Conservation (phyloP, 208 protist species). For the Trypanosoma lewisi region DNA sequence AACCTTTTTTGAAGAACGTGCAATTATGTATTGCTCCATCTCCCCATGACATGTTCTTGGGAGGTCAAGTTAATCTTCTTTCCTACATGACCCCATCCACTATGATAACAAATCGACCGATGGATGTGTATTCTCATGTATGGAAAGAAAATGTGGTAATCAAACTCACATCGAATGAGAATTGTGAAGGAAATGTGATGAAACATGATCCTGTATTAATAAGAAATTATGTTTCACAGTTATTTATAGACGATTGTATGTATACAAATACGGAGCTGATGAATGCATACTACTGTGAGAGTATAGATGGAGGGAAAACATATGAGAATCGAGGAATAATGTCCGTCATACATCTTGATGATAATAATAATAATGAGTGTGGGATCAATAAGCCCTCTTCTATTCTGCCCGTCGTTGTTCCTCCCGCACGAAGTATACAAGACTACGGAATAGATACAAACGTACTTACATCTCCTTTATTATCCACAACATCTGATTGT, state of each 20-base stretch:
- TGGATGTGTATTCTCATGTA: conserved; percentile 34
- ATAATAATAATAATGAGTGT: no score
- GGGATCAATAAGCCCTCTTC: conserved; percentile 11
- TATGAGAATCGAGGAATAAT: conserved; percentile 44
- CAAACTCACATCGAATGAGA: conserved; percentile 31
- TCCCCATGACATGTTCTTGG: conserved; percentile 9
- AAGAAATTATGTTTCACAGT: conserved; percentile 24
- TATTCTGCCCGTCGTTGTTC: conserved; percentile 29
- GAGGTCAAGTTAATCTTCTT: conserved; percentile 22
- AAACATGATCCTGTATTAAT: conserved; percentile 24
- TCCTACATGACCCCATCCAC: conserved; percentile 57
- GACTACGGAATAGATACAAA: conserved; percentile 43
- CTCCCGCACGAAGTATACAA: conserved; percentile 34
- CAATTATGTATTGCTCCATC: conserved; percentile 15
- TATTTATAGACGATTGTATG: conserved; percentile 35
- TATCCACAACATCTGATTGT: conserved; percentile 43
- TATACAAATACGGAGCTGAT: conserved; percentile 22
- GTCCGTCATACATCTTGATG: conserved; percentile 36
- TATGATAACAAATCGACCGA: conserved; percentile 40
- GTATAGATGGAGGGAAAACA: conserved; percentile 24
- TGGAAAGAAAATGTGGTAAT: conserved; percentile 23
- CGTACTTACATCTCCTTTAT: conserved; percentile 29
- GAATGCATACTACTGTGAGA: conserved; percentile 66
- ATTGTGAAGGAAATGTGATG: conserved; percentile 36
- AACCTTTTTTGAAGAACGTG: conserved; percentile 3